Evolutionary conservation across 768 basidiomycete genomes (phyloP).

Genomic region (Suillus bovinus): DNA sequence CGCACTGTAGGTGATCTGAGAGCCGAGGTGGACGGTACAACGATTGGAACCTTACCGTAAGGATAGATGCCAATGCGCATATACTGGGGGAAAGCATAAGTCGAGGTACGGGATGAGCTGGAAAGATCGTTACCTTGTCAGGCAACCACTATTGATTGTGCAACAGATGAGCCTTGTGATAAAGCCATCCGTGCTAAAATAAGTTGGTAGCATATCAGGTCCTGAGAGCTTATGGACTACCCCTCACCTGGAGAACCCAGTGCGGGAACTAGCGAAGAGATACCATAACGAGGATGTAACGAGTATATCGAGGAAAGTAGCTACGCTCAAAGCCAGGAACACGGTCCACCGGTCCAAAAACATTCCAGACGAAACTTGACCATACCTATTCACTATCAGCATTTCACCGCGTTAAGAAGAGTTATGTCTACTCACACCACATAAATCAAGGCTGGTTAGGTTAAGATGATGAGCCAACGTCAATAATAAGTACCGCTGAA

Average conservation of each 20-base stretch:
- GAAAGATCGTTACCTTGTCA: conserved; percentile 4
- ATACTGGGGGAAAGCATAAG: conserved; percentile 1
- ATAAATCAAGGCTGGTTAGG: background rate
- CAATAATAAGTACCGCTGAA: background rate
- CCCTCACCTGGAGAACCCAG: background rate
- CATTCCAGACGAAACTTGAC: background rate
- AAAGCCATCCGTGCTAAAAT: conserved; percentile 1
- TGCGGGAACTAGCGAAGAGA: conserved; percentile 3
- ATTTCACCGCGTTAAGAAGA: background rate
- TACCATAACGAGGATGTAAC: conserved; percentile 3
- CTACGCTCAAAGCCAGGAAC: background rate
- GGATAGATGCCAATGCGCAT: background rate
- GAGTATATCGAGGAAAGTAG: background rate
- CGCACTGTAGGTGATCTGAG: background rate
- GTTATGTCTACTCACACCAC: background rate
- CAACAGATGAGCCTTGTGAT: conserved; percentile 1
- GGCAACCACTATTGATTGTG: background rate
- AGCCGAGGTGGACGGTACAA: background rate
- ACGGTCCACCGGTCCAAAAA: background rate
- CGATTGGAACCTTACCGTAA: background rate
- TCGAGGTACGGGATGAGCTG: too few relatives aligned
- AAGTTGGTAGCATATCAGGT: background rate
- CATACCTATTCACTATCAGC: background rate
- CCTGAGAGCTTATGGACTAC: background rate
- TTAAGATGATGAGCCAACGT: background rate